Percentiles rank a stretch among this genome's conserved stretches.
phyloP scores from a whole-genome alignment of 208 protist species.

The Leishmania turanica region DNA sequence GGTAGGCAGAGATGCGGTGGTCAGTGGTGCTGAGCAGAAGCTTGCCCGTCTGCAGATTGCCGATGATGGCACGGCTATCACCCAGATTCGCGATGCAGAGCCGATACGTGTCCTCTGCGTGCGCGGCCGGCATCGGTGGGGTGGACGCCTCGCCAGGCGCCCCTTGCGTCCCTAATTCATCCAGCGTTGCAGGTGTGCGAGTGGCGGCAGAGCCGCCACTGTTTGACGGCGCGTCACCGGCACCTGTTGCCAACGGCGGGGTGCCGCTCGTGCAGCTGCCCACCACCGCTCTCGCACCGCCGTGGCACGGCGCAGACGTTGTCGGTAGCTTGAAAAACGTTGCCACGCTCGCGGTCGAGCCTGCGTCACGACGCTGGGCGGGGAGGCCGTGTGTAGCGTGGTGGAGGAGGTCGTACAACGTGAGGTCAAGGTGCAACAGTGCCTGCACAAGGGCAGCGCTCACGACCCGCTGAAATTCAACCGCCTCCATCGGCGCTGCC shows the following conservation, averaged over 20 bases:
- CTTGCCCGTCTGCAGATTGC: slow-evolving; percentile 29
- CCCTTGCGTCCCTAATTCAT: background rate
- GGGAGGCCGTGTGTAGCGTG: slow-evolving; percentile 1
- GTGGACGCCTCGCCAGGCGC: background rate
- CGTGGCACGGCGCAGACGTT: too few relatives aligned
- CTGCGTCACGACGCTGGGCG: slow-evolving; percentile 28
- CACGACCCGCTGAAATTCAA: slow-evolving; percentile 40
- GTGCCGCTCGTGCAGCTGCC: background rate
- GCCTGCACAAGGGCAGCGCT: slow-evolving; percentile 69
- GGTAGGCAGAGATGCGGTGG: slow-evolving; percentile 52
- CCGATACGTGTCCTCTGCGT: slow-evolving; percentile 21
- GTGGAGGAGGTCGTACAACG: slow-evolving; percentile 44
- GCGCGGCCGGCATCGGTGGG: background rate
- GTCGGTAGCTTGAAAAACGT: slow-evolving; percentile 35
- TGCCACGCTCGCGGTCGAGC: slow-evolving; percentile 58
- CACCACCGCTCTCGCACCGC: background rate
- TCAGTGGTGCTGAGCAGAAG: slow-evolving; percentile 57
- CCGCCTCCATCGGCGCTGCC: background rate
- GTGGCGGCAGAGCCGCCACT: background rate
- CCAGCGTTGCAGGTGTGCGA: background rate
- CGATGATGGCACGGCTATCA: slow-evolving; percentile 74
- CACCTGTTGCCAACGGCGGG: too few relatives aligned
- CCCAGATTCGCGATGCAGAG: slow-evolving; percentile 77
- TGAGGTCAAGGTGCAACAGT: slow-evolving; percentile 72
- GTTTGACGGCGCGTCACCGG: background rate